Evolutionary conservation across 2,329 filamentous ascomycete genomes (phyloP).

Genomic region (Grosmannia penicillata): DNA sequence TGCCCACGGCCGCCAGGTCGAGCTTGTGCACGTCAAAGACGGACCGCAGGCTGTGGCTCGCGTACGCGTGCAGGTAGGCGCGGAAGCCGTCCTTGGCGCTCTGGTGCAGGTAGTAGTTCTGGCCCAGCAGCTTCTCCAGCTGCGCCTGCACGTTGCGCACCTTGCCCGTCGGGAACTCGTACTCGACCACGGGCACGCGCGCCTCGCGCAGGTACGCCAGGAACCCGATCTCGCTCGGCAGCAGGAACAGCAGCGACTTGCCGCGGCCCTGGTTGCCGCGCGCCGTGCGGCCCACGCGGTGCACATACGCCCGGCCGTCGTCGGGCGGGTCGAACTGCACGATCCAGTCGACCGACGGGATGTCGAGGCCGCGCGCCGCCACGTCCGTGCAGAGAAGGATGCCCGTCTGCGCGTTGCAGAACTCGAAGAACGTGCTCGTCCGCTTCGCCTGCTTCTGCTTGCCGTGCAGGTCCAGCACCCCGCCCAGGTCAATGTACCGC

Average conservation of each 20-base stretch:
- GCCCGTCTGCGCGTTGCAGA: constrained; percentile 60
- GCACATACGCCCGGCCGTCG: constrained; percentile 82
- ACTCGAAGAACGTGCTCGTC: constrained; percentile 98
- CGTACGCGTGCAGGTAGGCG: constrained; percentile 89
- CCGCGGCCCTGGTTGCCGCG: constrained; percentile 73
- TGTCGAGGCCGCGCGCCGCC: constrained; percentile 83
- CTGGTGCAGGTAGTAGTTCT: constrained; percentile 97
- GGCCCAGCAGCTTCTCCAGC: constrained; percentile 81
- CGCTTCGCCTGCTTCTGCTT: constrained; percentile 93
- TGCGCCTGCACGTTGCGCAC: constrained; percentile 83
- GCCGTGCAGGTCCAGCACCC: constrained; percentile 69
- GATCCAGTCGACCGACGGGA: constrained; percentile 91
- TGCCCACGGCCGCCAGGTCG: constrained; percentile 71
- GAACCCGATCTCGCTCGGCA: constrained; percentile 86
- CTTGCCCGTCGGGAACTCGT: constrained; percentile 86
- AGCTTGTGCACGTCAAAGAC: constrained; percentile 75
- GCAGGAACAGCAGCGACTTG: constrained; percentile 80
- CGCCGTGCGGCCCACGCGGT: constrained; percentile 89
- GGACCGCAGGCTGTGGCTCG: constrained; percentile 67
- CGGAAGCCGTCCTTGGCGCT: constrained; percentile 64
- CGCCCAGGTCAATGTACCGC: constrained; percentile 80
- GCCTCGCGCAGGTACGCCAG: constrained; percentile 81
- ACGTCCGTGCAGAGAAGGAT: constrained; percentile 95
- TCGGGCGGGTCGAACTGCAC: constrained; percentile 92
- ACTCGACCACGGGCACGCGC: constrained; percentile 86